Conservation (phyloP, 257 asterid species). For the Capsicum pubescens region DNA sequence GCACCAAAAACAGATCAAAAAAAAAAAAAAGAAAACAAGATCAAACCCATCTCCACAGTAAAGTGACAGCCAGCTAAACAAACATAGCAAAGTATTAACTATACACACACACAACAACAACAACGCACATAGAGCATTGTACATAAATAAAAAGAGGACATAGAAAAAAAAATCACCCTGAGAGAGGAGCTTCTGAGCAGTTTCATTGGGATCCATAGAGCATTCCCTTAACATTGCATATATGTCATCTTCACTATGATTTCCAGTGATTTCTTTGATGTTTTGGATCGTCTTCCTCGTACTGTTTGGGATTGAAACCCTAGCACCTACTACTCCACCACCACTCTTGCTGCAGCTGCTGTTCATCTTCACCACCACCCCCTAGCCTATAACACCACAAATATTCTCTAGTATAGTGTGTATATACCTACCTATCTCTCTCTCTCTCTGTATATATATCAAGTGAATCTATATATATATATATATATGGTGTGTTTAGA, state of each 20-base stretch:
- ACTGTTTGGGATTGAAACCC: slow-evolving; percentile 78
- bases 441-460: not conserved
- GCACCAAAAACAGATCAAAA: slow-evolving; percentile 44
- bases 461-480: not conserved
- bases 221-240: slow-evolving; percentile 88
- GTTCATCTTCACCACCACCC: slow-evolving; percentile 58
- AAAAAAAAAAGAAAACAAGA: slow-evolving; percentile 33
- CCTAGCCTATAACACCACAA: slow-evolving; percentile 37
- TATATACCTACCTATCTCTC: not conserved
- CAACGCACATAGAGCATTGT: not conserved
- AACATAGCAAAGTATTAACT: not conserved
- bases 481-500: not conserved
- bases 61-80: slow-evolving; percentile 23
- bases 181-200: slow-evolving; percentile 75
- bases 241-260: slow-evolving; percentile 87
- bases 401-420: slow-evolving; percentile 26
- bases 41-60: slow-evolving; percentile 32
- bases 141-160: too few relatives aligned
- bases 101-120: not conserved
- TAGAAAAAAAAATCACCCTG: slow-evolving; percentile 53
- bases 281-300: slow-evolving; percentile 75
- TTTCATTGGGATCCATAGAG: slow-evolving; percentile 94
- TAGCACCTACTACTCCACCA: slow-evolving; percentile 33
- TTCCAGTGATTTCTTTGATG: slow-evolving; percentile 85
- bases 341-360: not conserved